phyloP scores from a whole-genome alignment of 148 eudicot species.

The Nepenthes gracilis region DNA sequence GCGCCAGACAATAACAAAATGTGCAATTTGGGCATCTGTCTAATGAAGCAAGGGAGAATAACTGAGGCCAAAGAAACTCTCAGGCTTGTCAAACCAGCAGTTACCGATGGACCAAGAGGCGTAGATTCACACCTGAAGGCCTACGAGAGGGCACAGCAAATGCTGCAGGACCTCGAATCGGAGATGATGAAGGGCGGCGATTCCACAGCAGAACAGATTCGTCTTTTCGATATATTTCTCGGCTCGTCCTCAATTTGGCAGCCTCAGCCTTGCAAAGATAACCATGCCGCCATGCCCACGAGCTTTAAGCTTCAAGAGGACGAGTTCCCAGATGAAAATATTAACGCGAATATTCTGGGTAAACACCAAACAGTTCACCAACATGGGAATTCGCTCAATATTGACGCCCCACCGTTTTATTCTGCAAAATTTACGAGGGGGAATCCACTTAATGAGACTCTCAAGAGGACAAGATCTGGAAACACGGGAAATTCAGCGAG shows the following conservation, averaged over 20 bases:
- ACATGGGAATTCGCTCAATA: constrained; percentile 36
- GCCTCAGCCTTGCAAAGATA: constrained; percentile 91
- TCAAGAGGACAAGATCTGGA: constrained; percentile 81
- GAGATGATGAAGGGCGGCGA: constrained; percentile 72
- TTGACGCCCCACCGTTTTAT: constrained; percentile 71
- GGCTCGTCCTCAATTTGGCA: constrained; percentile 91
- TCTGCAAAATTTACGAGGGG: constrained; percentile 17
- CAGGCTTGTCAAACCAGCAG: constrained; percentile 68
- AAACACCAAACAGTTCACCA: neutral
- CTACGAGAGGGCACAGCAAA: constrained; percentile 92
- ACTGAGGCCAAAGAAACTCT: constrained; percentile 75
- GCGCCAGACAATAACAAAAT: constrained; percentile 94
- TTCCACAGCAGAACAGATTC: constrained; percentile 60
- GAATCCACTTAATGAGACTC: constrained; percentile 36
- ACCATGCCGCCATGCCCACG: constrained; percentile 5
- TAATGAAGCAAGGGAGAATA: constrained; percentile 93
- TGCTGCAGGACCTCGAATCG: constrained; percentile 78
- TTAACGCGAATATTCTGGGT: constrained; percentile 3
- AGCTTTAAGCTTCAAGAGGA: constrained; percentile 12
- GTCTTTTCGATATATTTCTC: constrained; percentile 62
- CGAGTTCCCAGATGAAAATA: constrained; percentile 55
- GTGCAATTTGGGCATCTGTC: constrained; percentile 90
- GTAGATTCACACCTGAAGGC: constrained; percentile 95
- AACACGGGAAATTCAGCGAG: constrained; percentile 17
- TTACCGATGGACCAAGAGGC: constrained; percentile 73